Conservation (phyloP, 2,329 filamentous ascomycete species). For the Chalara sp. region DNA sequence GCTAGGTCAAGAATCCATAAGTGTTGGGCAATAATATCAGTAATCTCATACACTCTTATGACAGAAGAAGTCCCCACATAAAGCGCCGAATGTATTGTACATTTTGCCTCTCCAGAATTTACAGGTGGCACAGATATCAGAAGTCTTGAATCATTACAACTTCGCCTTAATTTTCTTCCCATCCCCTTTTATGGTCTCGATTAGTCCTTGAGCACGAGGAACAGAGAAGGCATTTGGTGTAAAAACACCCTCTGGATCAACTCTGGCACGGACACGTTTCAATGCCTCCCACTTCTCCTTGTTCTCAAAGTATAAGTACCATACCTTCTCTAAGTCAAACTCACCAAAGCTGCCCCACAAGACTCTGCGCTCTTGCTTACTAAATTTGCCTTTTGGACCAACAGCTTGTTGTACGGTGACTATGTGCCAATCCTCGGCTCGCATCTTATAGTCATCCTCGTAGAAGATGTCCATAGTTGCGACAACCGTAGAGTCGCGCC, state of each 20-base stretch:
- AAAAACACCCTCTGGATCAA: constrained; percentile 28
- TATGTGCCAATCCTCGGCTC: constrained; percentile 35
- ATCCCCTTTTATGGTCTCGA: not conserved
- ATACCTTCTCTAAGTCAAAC: constrained; percentile 31
- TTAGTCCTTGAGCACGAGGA: constrained; percentile 5
- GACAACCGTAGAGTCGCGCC: constrained; percentile 36
- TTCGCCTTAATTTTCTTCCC: not conserved
- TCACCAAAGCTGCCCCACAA: constrained; percentile 36
- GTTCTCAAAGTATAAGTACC: constrained; percentile 31
- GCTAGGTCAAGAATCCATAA: too few species aligned
- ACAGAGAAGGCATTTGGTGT: constrained; percentile 18
- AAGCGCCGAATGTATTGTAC: too few species aligned
- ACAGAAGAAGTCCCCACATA: too few species aligned
- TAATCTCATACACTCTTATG: too few species aligned
- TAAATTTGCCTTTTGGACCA: constrained; percentile 29
- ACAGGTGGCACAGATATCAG: too few species aligned
- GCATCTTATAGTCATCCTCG: constrained; percentile 24
- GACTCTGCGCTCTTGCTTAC: constrained; percentile 32
- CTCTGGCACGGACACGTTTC: constrained; percentile 16
- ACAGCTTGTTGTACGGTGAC: constrained; percentile 30
- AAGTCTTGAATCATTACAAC: not conserved
- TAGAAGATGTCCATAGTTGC: constrained; percentile 40
- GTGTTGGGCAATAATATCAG: too few species aligned
- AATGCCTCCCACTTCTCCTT: constrained; percentile 32
- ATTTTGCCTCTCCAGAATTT: too few species aligned